These are phyloP conservation scores for Aspergillus incahuasiensis DNA, from an alignment of 495 filamentous ascomycete genomes.

Conservation along the genomic window DNA sequence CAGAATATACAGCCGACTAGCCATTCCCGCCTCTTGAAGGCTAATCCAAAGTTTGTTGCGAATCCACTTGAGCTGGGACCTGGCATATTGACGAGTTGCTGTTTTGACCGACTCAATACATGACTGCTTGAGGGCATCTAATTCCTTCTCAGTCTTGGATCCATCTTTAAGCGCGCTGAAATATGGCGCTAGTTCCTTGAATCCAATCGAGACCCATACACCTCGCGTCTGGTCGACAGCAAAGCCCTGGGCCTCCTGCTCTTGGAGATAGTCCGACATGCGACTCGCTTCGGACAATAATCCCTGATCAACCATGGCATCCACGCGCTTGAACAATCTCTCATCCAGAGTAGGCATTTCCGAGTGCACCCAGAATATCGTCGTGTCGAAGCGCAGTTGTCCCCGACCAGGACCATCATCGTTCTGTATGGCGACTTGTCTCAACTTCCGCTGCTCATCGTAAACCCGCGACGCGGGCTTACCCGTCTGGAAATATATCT, in stretches of 20 bases:
- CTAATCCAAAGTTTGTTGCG: constrained; percentile 69
- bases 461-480: constrained; percentile 84
- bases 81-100: constrained; percentile 83
- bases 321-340: constrained; percentile 71
- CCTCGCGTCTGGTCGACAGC: constrained; percentile 67
- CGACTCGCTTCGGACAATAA: constrained; percentile 63
- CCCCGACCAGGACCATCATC: constrained; percentile 19
- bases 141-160: constrained; percentile 29
- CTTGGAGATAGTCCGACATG: constrained; percentile 52
- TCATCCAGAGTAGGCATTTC: constrained; percentile 57
- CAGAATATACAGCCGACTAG: constrained; percentile 62
- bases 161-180: constrained; percentile 47
- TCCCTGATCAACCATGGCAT: constrained; percentile 74
- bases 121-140: constrained; percentile 36
- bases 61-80: constrained; percentile 80
- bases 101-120: constrained; percentile 61
- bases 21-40: constrained; percentile 47
- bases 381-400: constrained; percentile 48
- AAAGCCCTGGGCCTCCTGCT: constrained; percentile 43
- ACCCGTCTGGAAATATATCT: constrained; percentile 80
- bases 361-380: constrained; percentile 87
- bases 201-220: constrained; percentile 95
- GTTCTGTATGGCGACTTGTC: constrained; percentile 19
- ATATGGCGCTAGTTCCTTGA: constrained; percentile 79
- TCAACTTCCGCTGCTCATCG: constrained; percentile 56